A percentile compares a stretch with the other conserved stretches of the same genome.
Evolutionary conservation across 345 rosid species (phyloP).

Genomic region (Gossypium bickii): DNA sequence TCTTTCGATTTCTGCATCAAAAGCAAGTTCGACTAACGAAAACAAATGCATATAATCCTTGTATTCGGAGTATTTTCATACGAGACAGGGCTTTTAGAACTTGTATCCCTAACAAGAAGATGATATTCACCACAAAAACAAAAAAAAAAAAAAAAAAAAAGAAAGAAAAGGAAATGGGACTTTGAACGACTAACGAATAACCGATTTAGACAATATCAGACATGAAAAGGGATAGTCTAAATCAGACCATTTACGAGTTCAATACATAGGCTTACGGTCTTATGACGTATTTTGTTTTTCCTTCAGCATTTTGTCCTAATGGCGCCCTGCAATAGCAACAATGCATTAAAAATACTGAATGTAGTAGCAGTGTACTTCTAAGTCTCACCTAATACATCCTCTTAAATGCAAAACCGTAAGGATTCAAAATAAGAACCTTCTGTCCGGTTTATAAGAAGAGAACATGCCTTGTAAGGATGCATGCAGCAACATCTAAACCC

Average conservation of each 20-base stretch:
- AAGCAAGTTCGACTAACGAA: constrained; percentile 3
- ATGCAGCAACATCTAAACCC: constrained; percentile 88
- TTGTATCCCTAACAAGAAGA: too few species aligned
- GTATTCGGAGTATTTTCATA: too few species aligned
- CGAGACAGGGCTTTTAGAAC: too few species aligned
- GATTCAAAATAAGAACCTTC: not conserved
- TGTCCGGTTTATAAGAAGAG: not conserved
- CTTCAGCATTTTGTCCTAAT: constrained; percentile 67
- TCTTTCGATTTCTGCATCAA: not conserved
- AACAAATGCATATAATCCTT: constrained; percentile 24
- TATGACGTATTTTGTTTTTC: constrained; percentile 79
- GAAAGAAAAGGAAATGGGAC: too few species aligned
- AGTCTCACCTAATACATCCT: not conserved
- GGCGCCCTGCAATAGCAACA: constrained; percentile 65
- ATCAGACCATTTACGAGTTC: constrained; percentile 7
- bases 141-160: too few species aligned
- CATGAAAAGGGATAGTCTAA: not conserved
- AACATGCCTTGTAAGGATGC: constrained; percentile 73
- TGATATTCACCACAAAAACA: too few species aligned
- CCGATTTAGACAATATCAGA: too few species aligned
- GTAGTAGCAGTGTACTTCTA: not conserved
- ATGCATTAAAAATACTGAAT: not conserved
- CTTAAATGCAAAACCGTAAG: not conserved
- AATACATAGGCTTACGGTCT: constrained; percentile 71
- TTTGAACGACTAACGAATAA: too few species aligned